Base-by-base conservation (phyloP, 805 yeast genomes). In the Ogataea saltuana region DNA sequence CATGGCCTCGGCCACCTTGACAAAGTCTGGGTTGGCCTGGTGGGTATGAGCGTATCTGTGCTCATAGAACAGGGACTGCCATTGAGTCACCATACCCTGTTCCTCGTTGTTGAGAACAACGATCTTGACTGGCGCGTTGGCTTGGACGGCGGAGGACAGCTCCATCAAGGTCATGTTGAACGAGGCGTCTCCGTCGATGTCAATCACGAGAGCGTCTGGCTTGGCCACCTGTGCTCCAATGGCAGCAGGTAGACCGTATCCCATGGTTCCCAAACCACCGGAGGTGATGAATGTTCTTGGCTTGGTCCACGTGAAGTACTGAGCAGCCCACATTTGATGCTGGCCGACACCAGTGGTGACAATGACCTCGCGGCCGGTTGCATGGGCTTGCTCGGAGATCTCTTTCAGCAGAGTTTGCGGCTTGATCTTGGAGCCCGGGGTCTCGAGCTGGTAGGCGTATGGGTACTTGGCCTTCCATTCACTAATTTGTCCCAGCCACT, bases 251-350 rank as follows among this genome's bases (percentile, higher is more conserved):
- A 91, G 72, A 52, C 99, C 99, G 71, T 71, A 91, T 49, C 99
- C 99, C 99, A 91, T 91, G 45, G 99, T 91, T 59, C 99, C 99
- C 59, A 91, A 78, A 58, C 99, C 99, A 70, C 99, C 99, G 39
- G 97, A 88, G n/a, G 98, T 89, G 65, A 91, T 85, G 72, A 93
- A 84, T 39, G 95, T 76, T 68, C 98, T 81, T 58, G 99, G 99
- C 50, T 78, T 71, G 49, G 82, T 84, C 96, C 97, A 91, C 40
- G 89, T 80, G 81, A 86, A 90, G 69, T 89, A 90, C 72, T 93
- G 99, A 21, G 98, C 98, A 28, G 98, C 95, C 99, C 99, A 91
- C 99, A 91, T 91, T 74, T 91, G 99, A 76, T 91, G 99, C 75
- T 93, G 99, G 48, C 99, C 99, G 41, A 93, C 98, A 76, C 99